Percentiles rank a stretch among this genome's conserved stretches.
These are phyloP conservation scores for Chalciporus chontae DNA, from an alignment of 768 basidiomycete genomes.

Conservation along the genomic window DNA sequence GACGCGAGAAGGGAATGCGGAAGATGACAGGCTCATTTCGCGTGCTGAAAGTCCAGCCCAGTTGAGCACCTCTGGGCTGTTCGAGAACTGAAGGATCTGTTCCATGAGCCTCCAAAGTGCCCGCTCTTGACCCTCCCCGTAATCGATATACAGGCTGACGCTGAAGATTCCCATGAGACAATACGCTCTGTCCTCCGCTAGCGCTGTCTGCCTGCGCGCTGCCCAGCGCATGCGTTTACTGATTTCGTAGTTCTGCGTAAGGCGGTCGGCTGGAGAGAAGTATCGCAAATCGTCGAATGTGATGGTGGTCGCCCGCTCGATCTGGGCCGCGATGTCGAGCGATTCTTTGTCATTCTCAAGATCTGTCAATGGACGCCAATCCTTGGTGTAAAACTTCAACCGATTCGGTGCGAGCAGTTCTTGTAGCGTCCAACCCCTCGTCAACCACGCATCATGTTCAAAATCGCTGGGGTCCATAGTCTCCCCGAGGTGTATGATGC, in stretches of 20 bases:
- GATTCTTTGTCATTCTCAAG: not conserved
- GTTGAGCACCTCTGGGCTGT: not conserved
- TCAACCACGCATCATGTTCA: not conserved
- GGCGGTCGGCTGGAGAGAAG: not conserved
- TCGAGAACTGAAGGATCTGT: not conserved
- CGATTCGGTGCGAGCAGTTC: not conserved
- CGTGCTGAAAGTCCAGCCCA: slow-evolving; percentile 1
- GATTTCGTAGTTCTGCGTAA: not conserved
- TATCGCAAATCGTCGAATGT: not conserved
- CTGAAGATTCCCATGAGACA: slow-evolving; percentile 13
- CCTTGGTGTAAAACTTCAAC: not conserved
- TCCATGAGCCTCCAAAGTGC: slow-evolving; percentile 5
- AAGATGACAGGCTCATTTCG: not conserved
- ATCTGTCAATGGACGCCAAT: not conserved
- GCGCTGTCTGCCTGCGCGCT: slow-evolving; percentile 10
- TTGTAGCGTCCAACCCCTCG: not conserved
- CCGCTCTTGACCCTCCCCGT: slow-evolving; percentile 9
- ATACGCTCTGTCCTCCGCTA: slow-evolving; percentile 15
- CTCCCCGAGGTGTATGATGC: not conserved
- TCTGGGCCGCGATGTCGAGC: not conserved
- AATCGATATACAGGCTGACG: slow-evolving; percentile 6
- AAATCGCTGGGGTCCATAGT: not conserved
- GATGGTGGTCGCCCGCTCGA: not conserved
- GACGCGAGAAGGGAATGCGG: not conserved
- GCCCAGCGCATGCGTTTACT: slow-evolving; percentile 10